Base-by-base conservation (phyloP, 164 flowering plant genomes). In the Protea cynaroides region DNA sequence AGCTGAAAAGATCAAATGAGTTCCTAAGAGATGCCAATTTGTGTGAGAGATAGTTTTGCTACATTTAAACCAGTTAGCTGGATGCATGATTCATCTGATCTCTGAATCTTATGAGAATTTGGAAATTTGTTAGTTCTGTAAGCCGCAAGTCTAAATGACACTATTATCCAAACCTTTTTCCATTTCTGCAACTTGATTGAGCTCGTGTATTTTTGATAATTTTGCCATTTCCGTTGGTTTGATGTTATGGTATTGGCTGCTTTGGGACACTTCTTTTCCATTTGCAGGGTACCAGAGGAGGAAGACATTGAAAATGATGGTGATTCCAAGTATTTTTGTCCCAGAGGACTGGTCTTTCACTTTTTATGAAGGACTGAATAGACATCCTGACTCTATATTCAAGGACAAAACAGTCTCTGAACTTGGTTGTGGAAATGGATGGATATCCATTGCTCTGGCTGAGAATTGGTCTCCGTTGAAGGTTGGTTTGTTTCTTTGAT, bases 281-380 rank as follows among this genome's bases (percentile, higher is more conserved):
- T 23, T 18, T 50, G 44, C 75, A 87, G 98, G 96, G 18, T 81
- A 75, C 58, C 80, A 79, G 61, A 74, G 82, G 47, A 84, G 90
- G 67, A 89, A 89, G 58, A 92, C 84, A 69, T 67, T 94, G 71
- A 84, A 93, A 43, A 83, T 82, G 91, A 82, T 94, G 88, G 94
- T 89, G 50, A 91, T 94, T 21, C 99, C 99, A 1, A 94, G 99
- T 71, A 94, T 94, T 56, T 94, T 91, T 68, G 62, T 94, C 36
- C 99, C 99, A 18, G 99, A 94, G 81, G 91, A 94, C 65, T 91
- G 99, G 99, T 94, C 99, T 43, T 91, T 82, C 70, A 91, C 99
- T 8, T 94, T 94, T 63, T 94, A 83, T 72, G 99, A 94, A 79
- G 99, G 99, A 59, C 73, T 94, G 25, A 91, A 89, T 67, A 80